Conservation (phyloP, 176 grass and related monocot species). For the Rhipidocladum racemiflorum region DNA sequence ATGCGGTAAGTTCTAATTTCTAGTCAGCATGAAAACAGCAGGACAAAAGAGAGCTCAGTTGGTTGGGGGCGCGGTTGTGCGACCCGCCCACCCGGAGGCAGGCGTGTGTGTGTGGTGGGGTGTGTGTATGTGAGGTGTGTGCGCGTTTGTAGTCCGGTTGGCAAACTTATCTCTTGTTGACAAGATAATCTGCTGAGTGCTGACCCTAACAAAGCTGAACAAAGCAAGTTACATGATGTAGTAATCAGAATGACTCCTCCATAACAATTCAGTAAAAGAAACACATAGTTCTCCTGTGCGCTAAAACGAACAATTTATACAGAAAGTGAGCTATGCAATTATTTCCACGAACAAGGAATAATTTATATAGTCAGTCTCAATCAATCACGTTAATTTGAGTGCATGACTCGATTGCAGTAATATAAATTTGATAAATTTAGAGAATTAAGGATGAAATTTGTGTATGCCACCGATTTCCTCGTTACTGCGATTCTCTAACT, state of each 20-base stretch:
- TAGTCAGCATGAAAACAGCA: background rate
- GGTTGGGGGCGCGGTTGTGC: no score
- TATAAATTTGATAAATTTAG: background rate
- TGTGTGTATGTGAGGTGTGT: no score
- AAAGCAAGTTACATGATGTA: background rate
- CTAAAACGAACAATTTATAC: background rate
- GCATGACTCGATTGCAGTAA: background rate
- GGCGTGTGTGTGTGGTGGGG: no score
- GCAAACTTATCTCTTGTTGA: conserved; percentile 20
- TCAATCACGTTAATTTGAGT: background rate
- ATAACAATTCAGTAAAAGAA: background rate
- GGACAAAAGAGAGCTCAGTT: no score
- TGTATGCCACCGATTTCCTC: background rate
- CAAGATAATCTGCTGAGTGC: conserved; percentile 31
- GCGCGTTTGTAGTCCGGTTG: no score
- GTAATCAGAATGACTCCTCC: background rate
- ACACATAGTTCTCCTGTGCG: background rate
- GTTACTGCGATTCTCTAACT: background rate
- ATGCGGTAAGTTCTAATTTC: background rate
- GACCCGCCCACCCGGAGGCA: no score
- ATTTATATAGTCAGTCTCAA: background rate
- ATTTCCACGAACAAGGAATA: background rate
- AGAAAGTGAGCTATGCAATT: background rate
- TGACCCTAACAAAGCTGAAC: conserved; percentile 49
- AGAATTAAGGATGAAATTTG: background rate